Conservation (phyloP, 2,329 filamentous ascomycete genomes). For the Graphilbum ipis-grandicollis region DNA sequence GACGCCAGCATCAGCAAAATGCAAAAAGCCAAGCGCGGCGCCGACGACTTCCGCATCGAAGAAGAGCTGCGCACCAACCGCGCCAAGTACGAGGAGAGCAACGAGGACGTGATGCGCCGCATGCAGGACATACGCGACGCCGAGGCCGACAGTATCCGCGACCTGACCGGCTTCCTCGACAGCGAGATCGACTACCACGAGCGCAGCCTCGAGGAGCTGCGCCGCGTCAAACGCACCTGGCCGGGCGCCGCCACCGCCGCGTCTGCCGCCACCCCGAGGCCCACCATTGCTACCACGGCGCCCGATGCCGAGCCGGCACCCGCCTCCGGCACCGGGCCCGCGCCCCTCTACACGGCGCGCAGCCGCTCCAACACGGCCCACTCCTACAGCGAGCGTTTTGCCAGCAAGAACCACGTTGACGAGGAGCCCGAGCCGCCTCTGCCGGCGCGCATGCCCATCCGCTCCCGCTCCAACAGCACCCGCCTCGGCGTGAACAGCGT, state of each 20-base stretch:
- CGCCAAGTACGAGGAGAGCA: conserved; percentile 91
- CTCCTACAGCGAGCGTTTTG: conserved; percentile 19
- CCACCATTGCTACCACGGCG: no score
- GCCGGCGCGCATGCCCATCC: conserved; percentile 19
- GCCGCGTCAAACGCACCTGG: conserved; percentile 32
- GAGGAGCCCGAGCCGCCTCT: conserved; percentile 17
- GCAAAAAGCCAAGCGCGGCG: conserved; percentile 65
- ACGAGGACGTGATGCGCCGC: conserved; percentile 73
- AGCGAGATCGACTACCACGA: conserved; percentile 85
- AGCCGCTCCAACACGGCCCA: conserved; percentile 31
- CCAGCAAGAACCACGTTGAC: conserved; percentile 16
- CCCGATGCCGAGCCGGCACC: no score
- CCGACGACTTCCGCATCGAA: conserved; percentile 78
- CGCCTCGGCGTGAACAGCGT: conserved; percentile 8
- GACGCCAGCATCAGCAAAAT: conserved; percentile 80
- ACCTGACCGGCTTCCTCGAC: conserved; percentile 69
- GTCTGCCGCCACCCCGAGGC: no score
- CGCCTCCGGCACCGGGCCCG: no score
- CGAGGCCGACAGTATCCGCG: conserved; percentile 65
- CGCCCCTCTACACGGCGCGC: conserved; percentile 14
- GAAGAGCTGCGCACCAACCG: conserved; percentile 84
- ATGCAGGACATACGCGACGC: conserved; percentile 96
- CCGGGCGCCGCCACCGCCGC: conserved; percentile 11
- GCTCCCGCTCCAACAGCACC: conserved; percentile 23
- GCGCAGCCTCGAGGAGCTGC: conserved; percentile 69